Conservation (phyloP, 208 protist species). For the Trichomonas tenax region DNA sequence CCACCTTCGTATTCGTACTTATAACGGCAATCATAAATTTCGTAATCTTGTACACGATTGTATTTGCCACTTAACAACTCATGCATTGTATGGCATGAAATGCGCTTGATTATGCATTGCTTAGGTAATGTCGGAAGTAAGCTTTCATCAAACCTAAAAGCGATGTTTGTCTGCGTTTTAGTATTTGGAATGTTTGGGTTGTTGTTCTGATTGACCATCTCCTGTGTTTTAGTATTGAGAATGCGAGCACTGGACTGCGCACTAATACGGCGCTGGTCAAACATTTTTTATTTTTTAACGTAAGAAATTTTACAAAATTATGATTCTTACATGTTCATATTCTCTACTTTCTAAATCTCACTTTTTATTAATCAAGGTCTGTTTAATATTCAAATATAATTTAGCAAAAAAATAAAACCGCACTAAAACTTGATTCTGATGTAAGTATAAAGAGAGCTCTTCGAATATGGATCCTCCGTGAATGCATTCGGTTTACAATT, state of each 20-base stretch:
- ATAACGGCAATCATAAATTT: background rate
- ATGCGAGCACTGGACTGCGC: background rate
- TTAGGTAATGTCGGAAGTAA: background rate
- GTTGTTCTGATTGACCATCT: background rate
- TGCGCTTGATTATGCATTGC: background rate
- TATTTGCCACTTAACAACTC: background rate
- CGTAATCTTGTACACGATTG: background rate
- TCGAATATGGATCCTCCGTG: too few relatives aligned
- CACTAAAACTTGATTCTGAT: too few relatives aligned
- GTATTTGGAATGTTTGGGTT: background rate
- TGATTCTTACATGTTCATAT: too few relatives aligned
- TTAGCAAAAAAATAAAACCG: too few relatives aligned
- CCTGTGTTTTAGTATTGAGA: background rate
- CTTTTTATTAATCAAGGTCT: too few relatives aligned
- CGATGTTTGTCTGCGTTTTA: background rate
- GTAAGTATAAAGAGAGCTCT: too few relatives aligned
- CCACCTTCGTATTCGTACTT: background rate
- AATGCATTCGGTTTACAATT: too few relatives aligned
- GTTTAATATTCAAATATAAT: too few relatives aligned
- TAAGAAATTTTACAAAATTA: background rate
- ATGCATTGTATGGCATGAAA: background rate
- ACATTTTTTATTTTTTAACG: background rate
- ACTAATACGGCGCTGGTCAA: background rate
- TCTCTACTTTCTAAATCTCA: too few relatives aligned
- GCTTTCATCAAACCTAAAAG: background rate